Evolutionary conservation across 2,329 filamentous ascomycete species (phyloP).

Genomic region (Aspergillus quadricinctus): DNA sequence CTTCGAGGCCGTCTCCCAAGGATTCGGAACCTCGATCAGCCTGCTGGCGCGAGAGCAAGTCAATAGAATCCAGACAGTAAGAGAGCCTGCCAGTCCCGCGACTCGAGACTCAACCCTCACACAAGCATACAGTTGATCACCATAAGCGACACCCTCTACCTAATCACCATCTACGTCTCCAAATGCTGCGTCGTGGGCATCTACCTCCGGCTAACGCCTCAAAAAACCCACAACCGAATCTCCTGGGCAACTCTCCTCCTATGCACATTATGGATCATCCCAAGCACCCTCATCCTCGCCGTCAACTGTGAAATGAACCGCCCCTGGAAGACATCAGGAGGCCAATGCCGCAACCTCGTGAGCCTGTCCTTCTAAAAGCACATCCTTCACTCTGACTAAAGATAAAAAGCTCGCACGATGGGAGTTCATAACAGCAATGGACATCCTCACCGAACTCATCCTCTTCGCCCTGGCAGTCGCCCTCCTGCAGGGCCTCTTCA

Average conservation of each 20-base stretch:
- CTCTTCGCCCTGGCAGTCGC: slow-evolving; percentile 27
- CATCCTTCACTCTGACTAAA: not conserved
- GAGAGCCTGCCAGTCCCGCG: not conserved
- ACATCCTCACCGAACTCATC: slow-evolving; percentile 33
- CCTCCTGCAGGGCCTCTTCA: slow-evolving; percentile 30
- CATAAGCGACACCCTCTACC: slow-evolving; percentile 40
- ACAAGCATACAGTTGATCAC: slow-evolving; percentile 25
- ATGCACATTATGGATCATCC: slow-evolving; percentile 36
- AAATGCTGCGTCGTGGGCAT: slow-evolving; percentile 39
- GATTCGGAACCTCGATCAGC: slow-evolving; percentile 31
- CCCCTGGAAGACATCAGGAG: slow-evolving; percentile 31
- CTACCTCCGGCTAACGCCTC: slow-evolving; percentile 43
- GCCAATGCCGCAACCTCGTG: slow-evolving; percentile 25
- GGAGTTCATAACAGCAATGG: slow-evolving; percentile 32
- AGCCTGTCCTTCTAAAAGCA: not conserved
- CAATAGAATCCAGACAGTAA: slow-evolving; percentile 24
- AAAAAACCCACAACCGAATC: slow-evolving; percentile 35
- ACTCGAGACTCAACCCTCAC: not conserved
- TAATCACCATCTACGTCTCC: slow-evolving; percentile 39
- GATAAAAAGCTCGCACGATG: slow-evolving; percentile 24
- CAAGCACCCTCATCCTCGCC: slow-evolving; percentile 38
- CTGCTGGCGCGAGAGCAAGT: slow-evolving; percentile 21
- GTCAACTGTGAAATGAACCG: slow-evolving; percentile 38
- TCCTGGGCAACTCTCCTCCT: slow-evolving; percentile 33
- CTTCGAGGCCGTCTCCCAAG: slow-evolving; percentile 27